Percentiles rank a stretch among this genome's conserved stretches.
These are phyloP conservation scores for Closterium sp. DNA, from an alignment of 139 green algal species.

Conservation along the genomic window DNA sequence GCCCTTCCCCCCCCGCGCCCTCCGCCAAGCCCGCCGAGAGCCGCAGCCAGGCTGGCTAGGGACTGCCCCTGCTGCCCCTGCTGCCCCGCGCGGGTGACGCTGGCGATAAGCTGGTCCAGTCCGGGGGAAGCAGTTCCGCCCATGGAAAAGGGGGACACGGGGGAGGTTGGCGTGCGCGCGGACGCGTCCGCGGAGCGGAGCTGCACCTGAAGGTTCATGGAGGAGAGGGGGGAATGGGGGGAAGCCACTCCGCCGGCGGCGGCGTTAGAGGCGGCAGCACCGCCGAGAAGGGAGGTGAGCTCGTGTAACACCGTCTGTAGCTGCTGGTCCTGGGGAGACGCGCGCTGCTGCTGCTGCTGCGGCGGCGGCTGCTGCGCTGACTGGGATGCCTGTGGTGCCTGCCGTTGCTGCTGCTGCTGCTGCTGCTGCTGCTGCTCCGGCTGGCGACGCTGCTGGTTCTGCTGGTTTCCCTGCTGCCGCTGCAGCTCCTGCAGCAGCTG, in stretches of 20 bases:
- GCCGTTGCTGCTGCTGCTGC: not conserved
- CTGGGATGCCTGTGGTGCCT: not conserved
- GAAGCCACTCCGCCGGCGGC: not conserved
- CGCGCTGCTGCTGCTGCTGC: not conserved
- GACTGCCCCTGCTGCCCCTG: not conserved
- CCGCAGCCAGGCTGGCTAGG: not conserved
- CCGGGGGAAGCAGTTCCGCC: not conserved
- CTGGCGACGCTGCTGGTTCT: not conserved
- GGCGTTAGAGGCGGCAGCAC: not conserved
- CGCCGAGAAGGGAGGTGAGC: not conserved
- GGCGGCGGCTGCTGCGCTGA: not conserved
- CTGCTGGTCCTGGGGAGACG: not conserved
- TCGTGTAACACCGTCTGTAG: not conserved
- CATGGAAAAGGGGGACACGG: not conserved
- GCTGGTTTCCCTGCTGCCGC: not conserved
- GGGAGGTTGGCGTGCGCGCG: not conserved
- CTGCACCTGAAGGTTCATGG: not conserved
- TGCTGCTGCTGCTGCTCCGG: not conserved
- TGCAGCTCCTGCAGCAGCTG: not conserved
- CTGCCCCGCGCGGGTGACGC: not conserved
- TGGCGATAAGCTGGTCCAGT: not conserved
- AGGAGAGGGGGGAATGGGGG: not conserved
- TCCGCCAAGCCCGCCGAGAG: not conserved
- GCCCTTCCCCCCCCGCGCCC: not conserved
- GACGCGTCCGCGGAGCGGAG: not conserved